These are phyloP conservation scores for Rhodotorula kratochvilovae DNA, from an alignment of 768 basidiomycete genomes.

Conservation along the genomic window DNA sequence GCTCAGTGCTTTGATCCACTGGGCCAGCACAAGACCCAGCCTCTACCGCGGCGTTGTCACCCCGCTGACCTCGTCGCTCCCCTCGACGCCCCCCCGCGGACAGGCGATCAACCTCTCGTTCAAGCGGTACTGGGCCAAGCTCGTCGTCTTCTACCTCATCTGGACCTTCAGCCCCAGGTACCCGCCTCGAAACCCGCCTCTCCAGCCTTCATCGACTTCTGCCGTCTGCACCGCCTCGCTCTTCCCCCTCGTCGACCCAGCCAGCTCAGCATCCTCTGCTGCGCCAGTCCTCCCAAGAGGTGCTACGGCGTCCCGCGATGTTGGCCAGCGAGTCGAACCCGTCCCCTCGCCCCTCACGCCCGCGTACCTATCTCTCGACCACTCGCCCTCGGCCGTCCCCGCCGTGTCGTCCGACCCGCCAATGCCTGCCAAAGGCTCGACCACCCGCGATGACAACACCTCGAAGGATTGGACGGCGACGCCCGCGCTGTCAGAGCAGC, in stretches of 20 bases:
- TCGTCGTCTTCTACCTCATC: conserved; percentile 6
- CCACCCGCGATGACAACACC: neutral
- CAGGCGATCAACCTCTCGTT: no score
- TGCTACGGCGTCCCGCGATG: neutral
- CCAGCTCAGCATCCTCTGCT: no score
- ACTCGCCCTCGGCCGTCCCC: neutral
- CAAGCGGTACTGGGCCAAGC: neutral
- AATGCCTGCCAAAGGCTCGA: neutral
- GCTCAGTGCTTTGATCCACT: no score
- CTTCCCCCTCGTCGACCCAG: neutral
- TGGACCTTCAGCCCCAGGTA: neutral
- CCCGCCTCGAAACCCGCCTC: neutral
- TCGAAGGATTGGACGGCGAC: neutral
- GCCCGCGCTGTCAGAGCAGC: neutral
- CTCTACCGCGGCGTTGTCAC: no score
- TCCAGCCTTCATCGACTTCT: no score
- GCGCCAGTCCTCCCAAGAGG: neutral
- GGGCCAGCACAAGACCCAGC: no score
- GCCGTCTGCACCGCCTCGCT: neutral
- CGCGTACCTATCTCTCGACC: neutral
- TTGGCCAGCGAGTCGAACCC: neutral
- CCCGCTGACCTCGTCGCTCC: no score
- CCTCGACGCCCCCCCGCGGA: no score
- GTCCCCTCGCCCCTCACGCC: neutral
- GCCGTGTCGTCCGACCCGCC: neutral